Conservation (phyloP, 2,329 filamentous ascomycete species). For the Leptographium galeiforme region DNA sequence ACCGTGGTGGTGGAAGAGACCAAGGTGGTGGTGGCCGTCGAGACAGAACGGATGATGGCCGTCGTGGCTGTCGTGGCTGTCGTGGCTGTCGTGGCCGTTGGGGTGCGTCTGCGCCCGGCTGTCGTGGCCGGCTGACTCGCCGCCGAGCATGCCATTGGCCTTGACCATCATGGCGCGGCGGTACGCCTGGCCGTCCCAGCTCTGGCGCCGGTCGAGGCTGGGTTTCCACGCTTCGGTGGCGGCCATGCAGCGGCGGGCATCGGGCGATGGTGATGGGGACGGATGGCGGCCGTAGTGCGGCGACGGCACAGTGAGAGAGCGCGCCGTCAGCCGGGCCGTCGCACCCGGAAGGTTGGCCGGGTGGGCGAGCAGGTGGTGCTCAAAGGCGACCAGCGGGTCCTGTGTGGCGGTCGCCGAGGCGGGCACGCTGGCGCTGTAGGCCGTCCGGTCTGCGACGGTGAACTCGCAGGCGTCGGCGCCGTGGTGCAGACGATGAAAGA, state of each 20-base stretch:
- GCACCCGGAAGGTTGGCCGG: not conserved
- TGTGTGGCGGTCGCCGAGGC: not conserved
- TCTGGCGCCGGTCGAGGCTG: conserved; percentile 29
- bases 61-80: not conserved
- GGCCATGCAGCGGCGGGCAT: conserved; percentile 20
- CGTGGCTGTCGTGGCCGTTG: not conserved
- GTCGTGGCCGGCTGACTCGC: not conserved
- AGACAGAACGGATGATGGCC: not conserved
- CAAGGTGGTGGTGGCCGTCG: not conserved
- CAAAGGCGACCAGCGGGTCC: conserved; percentile 5
- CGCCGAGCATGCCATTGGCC: conserved; percentile 1
- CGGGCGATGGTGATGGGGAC: conserved; percentile 9
- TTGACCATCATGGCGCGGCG: conserved; percentile 28
- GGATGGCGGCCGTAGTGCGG: not conserved
- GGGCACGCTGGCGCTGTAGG: not conserved
- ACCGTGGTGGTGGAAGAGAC: not conserved
- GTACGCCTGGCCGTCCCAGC: conserved; percentile 40
- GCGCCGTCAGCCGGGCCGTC: not conserved
- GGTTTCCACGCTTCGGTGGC: conserved; percentile 33
- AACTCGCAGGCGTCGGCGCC: not conserved
- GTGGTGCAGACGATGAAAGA: not conserved
- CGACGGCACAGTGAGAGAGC: not conserved
- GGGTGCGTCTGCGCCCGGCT: not conserved
- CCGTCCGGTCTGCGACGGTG: not conserved
- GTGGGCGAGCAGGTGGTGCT: conserved; percentile 4